Evolutionary conservation across 225 moss, liverwort and hornwort genomes (phyloP).

Genomic region (Bryoerythrophyllum caledonicum): DNA sequence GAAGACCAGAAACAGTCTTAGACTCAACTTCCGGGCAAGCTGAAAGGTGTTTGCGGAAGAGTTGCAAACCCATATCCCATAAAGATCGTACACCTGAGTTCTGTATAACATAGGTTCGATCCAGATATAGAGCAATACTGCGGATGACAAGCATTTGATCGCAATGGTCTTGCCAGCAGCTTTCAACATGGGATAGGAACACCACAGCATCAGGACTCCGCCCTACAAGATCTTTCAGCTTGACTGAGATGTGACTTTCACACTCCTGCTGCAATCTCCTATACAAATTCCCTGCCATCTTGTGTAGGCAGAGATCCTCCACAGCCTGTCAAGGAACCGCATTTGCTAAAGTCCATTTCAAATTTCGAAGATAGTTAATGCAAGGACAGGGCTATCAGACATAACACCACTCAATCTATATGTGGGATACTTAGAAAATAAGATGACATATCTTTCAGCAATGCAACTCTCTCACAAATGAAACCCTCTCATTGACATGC

Average conservation of each 20-base stretch:
- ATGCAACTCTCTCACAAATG: background rate
- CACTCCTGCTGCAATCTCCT: slow-evolving; percentile 94
- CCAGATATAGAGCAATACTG: slow-evolving; percentile 94
- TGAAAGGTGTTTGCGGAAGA: slow-evolving; percentile 93
- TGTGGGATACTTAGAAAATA: background rate
- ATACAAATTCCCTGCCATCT: slow-evolving; percentile 97
- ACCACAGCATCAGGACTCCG: slow-evolving; percentile 97
- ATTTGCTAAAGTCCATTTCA: background rate
- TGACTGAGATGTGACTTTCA: slow-evolving; percentile 80
- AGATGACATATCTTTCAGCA: background rate
- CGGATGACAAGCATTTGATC: slow-evolving; percentile 99
- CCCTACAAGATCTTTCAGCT: slow-evolving; percentile 76
- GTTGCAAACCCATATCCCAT: slow-evolving; percentile 99
- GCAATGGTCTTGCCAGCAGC: slow-evolving; percentile 99
- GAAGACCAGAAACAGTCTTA: slow-evolving; percentile 87
- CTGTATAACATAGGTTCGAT: slow-evolving; percentile 97
- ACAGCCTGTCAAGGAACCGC: slow-evolving; percentile 62
- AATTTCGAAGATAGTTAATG: background rate
- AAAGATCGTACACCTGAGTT: slow-evolving; percentile 93
- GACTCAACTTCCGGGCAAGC: slow-evolving; percentile 96
- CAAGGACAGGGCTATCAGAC: background rate
- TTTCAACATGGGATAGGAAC: slow-evolving; percentile 93
- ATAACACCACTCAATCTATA: background rate
- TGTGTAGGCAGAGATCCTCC: slow-evolving; percentile 96
- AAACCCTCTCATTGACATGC: background rate